Percentiles rank a stretch among this genome's conserved stretches.
These are phyloP conservation scores for Ophiobolus disseminans DNA, from an alignment of 2,329 filamentous ascomycete genomes.

Conservation along the genomic window DNA sequence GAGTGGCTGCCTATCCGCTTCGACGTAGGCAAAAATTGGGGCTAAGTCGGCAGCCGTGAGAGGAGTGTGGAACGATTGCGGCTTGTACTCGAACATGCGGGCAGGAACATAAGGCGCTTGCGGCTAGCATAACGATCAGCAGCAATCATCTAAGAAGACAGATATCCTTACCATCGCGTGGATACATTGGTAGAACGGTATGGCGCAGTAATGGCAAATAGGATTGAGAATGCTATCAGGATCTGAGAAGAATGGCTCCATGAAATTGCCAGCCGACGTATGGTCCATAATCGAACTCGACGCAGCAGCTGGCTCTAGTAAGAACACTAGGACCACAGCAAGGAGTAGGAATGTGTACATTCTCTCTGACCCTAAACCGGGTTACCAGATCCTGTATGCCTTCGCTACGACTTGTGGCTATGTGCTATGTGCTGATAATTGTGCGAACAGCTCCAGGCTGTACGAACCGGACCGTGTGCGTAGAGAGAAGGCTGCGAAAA, in stretches of 20 bases:
- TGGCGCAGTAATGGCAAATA: conserved; percentile 35
- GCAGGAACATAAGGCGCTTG: conserved; percentile 13
- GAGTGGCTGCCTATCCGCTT: conserved; percentile 8
- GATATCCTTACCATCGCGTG: conserved; percentile 23
- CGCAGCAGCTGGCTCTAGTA: conserved; percentile 35
- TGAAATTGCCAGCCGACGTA: conserved; percentile 21
- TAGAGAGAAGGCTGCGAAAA: too few species aligned
- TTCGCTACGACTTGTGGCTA: too few species aligned
- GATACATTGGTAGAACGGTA: conserved; percentile 27
- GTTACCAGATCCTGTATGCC: too few species aligned
- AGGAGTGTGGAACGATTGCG: conserved; percentile 2
- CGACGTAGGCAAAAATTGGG: conserved; percentile 12
- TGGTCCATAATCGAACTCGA: conserved; percentile 35
- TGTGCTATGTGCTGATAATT: too few species aligned
- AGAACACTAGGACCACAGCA: conserved; percentile 34
- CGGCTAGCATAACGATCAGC: conserved; percentile 21
- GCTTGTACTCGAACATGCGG: conserved; percentile 5
- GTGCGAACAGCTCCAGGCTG: too few species aligned
- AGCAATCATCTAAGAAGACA: not conserved
- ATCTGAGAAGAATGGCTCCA: conserved; percentile 33
- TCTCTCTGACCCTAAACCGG: too few species aligned
- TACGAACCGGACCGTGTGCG: too few species aligned
- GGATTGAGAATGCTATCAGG: conserved; percentile 32
- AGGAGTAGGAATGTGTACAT: conserved; percentile 40
- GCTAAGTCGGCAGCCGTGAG: conserved; percentile 11